These are phyloP conservation scores for Phytophthora syringae DNA, from an alignment of 352 stramenopile species.

Conservation along the genomic window DNA sequence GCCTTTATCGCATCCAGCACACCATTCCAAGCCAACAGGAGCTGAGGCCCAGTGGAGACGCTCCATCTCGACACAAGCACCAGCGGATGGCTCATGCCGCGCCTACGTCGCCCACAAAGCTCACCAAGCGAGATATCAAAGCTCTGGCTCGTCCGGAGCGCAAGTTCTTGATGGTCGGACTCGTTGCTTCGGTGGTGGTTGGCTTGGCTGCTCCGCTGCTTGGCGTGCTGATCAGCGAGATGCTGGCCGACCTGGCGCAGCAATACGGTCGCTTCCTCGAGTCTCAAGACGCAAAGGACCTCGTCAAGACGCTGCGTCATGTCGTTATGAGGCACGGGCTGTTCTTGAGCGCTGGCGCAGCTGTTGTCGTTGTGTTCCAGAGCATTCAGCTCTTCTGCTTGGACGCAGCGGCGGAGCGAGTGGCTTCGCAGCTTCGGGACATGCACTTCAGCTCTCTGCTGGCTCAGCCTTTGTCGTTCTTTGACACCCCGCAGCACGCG, in stretches of 20 bases:
- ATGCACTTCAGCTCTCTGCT: slow-evolving; percentile 58
- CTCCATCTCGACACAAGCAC: not conserved
- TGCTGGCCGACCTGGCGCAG: slow-evolving; percentile 41
- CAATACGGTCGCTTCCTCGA: slow-evolving; percentile 38
- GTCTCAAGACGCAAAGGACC: slow-evolving; percentile 20
- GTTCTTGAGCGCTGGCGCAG: slow-evolving; percentile 39
- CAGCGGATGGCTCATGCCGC: not conserved
- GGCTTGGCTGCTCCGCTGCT: slow-evolving; percentile 42
- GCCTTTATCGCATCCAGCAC: slow-evolving; percentile 59
- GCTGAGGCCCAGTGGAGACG: not conserved
- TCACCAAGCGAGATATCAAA: slow-evolving; percentile 41
- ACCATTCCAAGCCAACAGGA: not conserved
- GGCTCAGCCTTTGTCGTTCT: slow-evolving; percentile 68
- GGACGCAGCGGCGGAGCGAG: slow-evolving; percentile 58
- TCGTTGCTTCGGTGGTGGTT: slow-evolving; percentile 37
- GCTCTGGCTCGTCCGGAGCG: slow-evolving; percentile 44
- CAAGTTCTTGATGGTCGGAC: slow-evolving; percentile 39
- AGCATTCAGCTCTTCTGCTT: slow-evolving; percentile 50
- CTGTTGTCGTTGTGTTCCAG: slow-evolving; percentile 37
- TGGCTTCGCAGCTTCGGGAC: slow-evolving; percentile 50
- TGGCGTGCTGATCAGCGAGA: slow-evolving; percentile 40
- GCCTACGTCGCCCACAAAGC: slow-evolving; percentile 26
- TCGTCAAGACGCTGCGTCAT: slow-evolving; percentile 13
- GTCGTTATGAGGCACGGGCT: slow-evolving; percentile 31
- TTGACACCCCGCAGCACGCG: slow-evolving; percentile 64